Evolutionary conservation across 1,139 yeast genomes (phyloP).

Genomic region (Candida mesenterica): DNA sequence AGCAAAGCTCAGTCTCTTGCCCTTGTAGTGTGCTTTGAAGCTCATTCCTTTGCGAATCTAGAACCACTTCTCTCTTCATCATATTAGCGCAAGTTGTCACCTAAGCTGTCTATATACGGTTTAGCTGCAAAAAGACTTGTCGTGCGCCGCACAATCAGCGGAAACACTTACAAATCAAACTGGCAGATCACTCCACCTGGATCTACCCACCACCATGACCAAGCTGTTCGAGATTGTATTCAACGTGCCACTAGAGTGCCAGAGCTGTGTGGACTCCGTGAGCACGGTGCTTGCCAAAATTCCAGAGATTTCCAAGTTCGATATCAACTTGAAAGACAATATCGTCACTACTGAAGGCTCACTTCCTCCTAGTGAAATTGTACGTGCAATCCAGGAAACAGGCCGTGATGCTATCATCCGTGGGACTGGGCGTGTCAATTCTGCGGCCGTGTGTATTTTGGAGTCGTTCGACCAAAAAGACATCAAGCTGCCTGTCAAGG

Average conservation of each 20-base stretch:
- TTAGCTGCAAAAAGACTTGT: too few relatives aligned
- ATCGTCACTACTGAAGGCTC: slow-evolving; percentile 64
- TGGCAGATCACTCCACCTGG: not conserved
- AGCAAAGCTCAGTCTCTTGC: too few relatives aligned
- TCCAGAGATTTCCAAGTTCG: slow-evolving; percentile 45
- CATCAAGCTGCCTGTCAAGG: slow-evolving; percentile 64
- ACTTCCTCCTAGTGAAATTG: slow-evolving; percentile 67
- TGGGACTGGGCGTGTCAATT: slow-evolving; percentile 84
- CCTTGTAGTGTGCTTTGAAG: too few relatives aligned
- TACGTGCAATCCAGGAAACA: slow-evolving; percentile 60
- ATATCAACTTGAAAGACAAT: slow-evolving; percentile 54
- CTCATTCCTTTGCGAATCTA: too few relatives aligned
- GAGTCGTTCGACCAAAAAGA: slow-evolving; percentile 64
- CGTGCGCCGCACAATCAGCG: too few relatives aligned
- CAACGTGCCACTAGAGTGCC: slow-evolving; percentile 78
- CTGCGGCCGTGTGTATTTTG: slow-evolving; percentile 88
- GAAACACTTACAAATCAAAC: too few relatives aligned
- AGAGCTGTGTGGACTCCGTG: slow-evolving; percentile 65
- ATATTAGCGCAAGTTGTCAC: too few relatives aligned
- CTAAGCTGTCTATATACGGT: too few relatives aligned
- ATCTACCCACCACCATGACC: slow-evolving; percentile 15
- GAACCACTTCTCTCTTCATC: too few relatives aligned
- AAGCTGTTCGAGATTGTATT: slow-evolving; percentile 55
- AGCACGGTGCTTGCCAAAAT: slow-evolving; percentile 48
- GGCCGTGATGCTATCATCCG: slow-evolving; percentile 90